Evolutionary conservation across 352 stramenopile genomes (phyloP).

Genomic region (Phytopythium boreale): DNA sequence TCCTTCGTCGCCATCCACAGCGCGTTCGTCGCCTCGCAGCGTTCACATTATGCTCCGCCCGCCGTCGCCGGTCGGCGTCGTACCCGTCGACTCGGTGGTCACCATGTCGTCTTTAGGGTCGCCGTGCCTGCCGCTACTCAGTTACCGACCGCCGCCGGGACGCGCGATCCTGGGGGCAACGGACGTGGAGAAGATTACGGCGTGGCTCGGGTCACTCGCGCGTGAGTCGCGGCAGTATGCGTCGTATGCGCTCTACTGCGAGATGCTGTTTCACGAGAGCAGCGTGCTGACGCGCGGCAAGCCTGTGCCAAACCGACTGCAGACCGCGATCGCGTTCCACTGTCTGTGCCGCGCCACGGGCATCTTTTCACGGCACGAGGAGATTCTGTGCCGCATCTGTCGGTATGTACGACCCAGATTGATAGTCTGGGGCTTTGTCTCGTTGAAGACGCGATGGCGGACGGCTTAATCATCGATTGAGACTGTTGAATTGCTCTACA

Average conservation of each 20-base stretch:
- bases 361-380: constrained; percentile 62
- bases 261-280: constrained; percentile 71
- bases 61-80: constrained; percentile 29
- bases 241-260: constrained; percentile 73
- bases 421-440: too few species aligned
- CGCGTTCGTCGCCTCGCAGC: not conserved
- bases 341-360: constrained; percentile 60
- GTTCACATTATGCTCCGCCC: constrained; percentile 10
- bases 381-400: constrained; percentile 55
- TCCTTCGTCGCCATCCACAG: not conserved
- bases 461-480: not conserved
- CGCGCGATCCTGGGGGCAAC: constrained; percentile 33
- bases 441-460: not conserved
- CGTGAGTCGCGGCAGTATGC: constrained; percentile 37
- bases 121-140: constrained; percentile 4
- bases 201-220: constrained; percentile 56
- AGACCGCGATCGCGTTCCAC: constrained; percentile 73
- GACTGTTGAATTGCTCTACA: not conserved
- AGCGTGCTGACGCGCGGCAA: constrained; percentile 59
- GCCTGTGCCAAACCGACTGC: constrained; percentile 55
- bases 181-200: constrained; percentile 60
- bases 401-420: constrained; percentile 15
- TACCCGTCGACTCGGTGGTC: constrained; percentile 25
- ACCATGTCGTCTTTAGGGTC: constrained; percentile 10
- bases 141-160: constrained; percentile 3